Conservation (phyloP, 2,329 filamentous ascomycete genomes). For the Mycosphaerella sp. region DNA sequence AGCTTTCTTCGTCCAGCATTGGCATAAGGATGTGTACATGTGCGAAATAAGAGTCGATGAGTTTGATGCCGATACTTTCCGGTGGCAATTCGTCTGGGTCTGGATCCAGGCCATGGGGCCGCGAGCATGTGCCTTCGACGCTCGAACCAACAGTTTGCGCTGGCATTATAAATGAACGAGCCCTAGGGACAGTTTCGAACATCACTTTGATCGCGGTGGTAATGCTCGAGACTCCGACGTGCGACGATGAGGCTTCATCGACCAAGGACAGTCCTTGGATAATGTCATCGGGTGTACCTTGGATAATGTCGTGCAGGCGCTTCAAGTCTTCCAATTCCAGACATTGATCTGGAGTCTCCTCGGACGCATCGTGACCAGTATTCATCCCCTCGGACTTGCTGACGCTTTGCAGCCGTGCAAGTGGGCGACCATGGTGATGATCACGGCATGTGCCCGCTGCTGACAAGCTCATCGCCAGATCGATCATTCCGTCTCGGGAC, state of each 20-base stretch:
- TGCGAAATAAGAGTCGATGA: constrained; percentile 31
- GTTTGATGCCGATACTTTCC: constrained; percentile 25
- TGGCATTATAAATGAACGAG: constrained; percentile 24
- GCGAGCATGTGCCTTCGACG: constrained; percentile 26
- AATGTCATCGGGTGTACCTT: constrained; percentile 36
- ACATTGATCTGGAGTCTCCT: constrained; percentile 61
- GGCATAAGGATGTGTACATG: constrained; percentile 32
- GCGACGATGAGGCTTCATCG: constrained; percentile 27
- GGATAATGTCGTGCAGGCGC: constrained; percentile 37
- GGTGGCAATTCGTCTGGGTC: constrained; percentile 26
- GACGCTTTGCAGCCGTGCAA: constrained; percentile 24
- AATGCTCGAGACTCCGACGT: constrained; percentile 32
- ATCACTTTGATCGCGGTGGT: constrained; percentile 32
- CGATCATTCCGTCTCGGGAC: constrained; percentile 41
- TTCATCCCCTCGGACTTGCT: constrained; percentile 41
- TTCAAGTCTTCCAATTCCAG: constrained; percentile 60
- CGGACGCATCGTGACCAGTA: constrained; percentile 54
- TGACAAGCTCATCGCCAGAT: constrained; percentile 40
- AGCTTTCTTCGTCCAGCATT: constrained; percentile 32
- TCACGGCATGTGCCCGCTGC: constrained; percentile 33
- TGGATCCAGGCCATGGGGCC: constrained; percentile 15
- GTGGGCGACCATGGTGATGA: constrained; percentile 7
- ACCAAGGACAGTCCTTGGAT: constrained; percentile 29
- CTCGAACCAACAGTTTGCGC: constrained; percentile 21
- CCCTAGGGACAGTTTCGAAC: constrained; percentile 28